A percentile compares a stretch with the other conserved stretches of the same genome.
These are phyloP conservation scores for Beauveria brongniartii DNA, from an alignment of 2,329 filamentous ascomycete species.

Conservation along the genomic window DNA sequence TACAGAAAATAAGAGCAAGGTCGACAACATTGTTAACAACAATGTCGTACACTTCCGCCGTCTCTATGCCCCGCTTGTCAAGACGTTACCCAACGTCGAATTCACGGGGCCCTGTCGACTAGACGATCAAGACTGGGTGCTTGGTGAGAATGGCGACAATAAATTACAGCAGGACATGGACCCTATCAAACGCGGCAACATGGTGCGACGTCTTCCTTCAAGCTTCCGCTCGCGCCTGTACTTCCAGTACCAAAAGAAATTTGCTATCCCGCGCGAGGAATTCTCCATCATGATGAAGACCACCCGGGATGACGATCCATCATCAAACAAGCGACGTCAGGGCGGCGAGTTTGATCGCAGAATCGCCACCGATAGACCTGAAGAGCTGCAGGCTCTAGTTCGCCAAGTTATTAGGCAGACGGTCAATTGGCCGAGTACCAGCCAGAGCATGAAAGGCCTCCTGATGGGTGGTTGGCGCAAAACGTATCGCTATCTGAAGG, in stretches of 20 bases:
- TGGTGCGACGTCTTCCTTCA: conserved; percentile 85
- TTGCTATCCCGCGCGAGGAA: conserved; percentile 72
- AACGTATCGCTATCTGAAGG: conserved; percentile 67
- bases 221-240: conserved; percentile 85
- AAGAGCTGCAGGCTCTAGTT: conserved; percentile 62
- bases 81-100: conserved; percentile 78
- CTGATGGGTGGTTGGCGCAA: conserved; percentile 68
- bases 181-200: conserved; percentile 81
- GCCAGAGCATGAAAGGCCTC: conserved; percentile 76
- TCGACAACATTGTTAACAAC: conserved; percentile 85
- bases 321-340: conserved; percentile 61
- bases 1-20: conserved; percentile 86
- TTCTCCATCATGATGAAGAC: conserved; percentile 79
- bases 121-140: conserved; percentile 31
- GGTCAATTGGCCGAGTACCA: conserved; percentile 84
- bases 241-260: conserved; percentile 90
- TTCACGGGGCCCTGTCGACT: conserved; percentile 53
- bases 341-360: conserved; percentile 80
- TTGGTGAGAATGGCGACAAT: conserved; percentile 49
- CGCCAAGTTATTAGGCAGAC: conserved; percentile 75
- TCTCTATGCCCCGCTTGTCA: conserved; percentile 82
- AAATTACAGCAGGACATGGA: conserved; percentile 85
- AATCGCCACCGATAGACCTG: conserved; percentile 62
- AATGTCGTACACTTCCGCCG: conserved; percentile 88
- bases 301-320: conserved; percentile 61